Percentiles rank a stretch among this genome's conserved stretches.
phyloP scores from a whole-genome alignment of 306 rosid genomes.

The Citrullus mucosospermus region DNA sequence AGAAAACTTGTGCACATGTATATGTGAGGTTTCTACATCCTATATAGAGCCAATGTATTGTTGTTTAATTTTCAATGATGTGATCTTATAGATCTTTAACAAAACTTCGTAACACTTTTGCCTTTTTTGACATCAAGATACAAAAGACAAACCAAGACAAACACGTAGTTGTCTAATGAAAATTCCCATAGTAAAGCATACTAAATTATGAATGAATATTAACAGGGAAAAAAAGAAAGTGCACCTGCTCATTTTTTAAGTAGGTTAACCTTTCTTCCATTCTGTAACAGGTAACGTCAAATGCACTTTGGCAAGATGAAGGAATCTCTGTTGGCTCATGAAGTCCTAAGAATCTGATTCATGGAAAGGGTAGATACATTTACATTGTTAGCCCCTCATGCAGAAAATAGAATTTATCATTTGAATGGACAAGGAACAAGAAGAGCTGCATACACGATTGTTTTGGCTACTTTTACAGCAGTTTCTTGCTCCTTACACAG shows the following conservation, averaged over 20 bases:
- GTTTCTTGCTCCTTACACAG: slow-evolving; percentile 50
- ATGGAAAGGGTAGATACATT: background rate
- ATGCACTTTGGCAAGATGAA: slow-evolving; percentile 64
- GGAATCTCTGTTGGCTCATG: slow-evolving; percentile 61
- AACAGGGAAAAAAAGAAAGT: background rate
- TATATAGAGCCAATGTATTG: background rate
- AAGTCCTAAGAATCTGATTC: slow-evolving; percentile 70
- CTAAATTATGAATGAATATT: background rate
- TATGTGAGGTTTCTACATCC: no score
- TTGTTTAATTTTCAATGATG: background rate
- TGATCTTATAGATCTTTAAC: background rate
- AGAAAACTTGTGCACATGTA: no score
- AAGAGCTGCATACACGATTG: slow-evolving; percentile 45
- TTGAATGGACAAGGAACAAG: background rate
- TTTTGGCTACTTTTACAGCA: slow-evolving; percentile 63
- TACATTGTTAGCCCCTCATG: background rate
- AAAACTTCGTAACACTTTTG: no score
- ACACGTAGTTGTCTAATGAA: background rate
- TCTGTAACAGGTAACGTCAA: slow-evolving; percentile 57
- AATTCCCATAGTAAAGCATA: background rate
- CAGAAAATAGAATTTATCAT: slow-evolving; percentile 6
- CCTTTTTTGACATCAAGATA: background rate
- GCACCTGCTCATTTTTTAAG: slow-evolving; percentile 63
- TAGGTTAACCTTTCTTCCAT: slow-evolving; percentile 83
- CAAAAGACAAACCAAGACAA: background rate